These are phyloP conservation scores for Stentor coeruleus DNA, from an alignment of 73 alveolate genomes.

Conservation along the genomic window DNA sequence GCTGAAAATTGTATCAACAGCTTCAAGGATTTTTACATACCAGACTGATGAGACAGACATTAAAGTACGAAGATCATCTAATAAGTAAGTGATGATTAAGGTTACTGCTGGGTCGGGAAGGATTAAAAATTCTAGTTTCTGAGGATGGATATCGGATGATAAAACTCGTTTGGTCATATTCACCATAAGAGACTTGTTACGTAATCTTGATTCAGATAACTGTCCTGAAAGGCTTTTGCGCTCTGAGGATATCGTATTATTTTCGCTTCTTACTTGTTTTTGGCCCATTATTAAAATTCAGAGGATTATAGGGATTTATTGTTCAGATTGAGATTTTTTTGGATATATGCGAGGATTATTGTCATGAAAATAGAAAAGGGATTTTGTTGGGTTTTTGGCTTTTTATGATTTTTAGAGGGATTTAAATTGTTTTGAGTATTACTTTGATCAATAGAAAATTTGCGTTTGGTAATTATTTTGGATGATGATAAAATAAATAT, in stretches of 20 bases:
- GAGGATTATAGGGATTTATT: too few relatives aligned
- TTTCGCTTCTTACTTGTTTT: neutral
- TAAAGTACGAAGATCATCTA: neutral
- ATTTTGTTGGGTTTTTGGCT: too few relatives aligned
- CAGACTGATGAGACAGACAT: constrained; percentile 22
- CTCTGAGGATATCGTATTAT: neutral
- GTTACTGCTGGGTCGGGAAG: constrained; percentile 8
- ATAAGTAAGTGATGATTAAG: neutral
- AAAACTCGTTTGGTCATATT: neutral
- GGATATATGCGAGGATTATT: too few relatives aligned
- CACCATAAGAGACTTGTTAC: neutral
- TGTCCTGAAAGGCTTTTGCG: neutral
- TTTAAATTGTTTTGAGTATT: too few relatives aligned
- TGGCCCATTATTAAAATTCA: neutral
- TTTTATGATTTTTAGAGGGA: too few relatives aligned
- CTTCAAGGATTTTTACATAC: constrained; percentile 2
- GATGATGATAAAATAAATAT: too few relatives aligned
- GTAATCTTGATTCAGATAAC: neutral
- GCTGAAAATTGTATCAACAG: constrained; percentile 2
- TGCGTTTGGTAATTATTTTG: too few relatives aligned
- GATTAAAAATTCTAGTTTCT: neutral
- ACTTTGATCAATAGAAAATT: too few relatives aligned
- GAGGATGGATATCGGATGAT: neutral
- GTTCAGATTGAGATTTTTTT: too few relatives aligned
- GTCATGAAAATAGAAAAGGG: too few relatives aligned